These are phyloP conservation scores for Xerocomellus dryophilus DNA, from an alignment of 768 basidiomycete genomes.

Conservation along the genomic window DNA sequence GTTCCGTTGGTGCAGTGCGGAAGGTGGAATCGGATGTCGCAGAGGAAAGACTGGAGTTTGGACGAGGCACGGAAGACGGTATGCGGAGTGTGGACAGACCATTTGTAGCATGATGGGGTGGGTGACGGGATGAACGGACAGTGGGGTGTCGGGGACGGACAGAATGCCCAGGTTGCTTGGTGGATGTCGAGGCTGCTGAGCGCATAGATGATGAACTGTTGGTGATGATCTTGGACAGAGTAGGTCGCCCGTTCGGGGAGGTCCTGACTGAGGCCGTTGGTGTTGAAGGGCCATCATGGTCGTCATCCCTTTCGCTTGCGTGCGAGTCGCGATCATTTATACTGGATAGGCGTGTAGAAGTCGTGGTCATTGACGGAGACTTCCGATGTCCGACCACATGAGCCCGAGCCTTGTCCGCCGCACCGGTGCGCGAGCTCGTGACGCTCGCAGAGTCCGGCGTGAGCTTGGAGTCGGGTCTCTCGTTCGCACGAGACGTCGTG, in stretches of 20 bases:
- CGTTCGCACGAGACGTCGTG: conserved; percentile 26
- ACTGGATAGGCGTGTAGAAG: conserved; percentile 1
- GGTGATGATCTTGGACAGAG: conserved; percentile 27
- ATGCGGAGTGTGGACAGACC: conserved; percentile 31
- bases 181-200: conserved; percentile 15
- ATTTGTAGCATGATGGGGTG: conserved; percentile 16
- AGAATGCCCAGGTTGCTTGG: conserved; percentile 17
- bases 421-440: conserved; percentile 25
- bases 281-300: conserved; percentile 15
- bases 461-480: conserved; percentile 70
- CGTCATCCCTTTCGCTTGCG: conserved; percentile 3
- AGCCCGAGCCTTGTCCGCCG: conserved; percentile 23
- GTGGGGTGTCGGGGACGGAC: conserved; percentile 18
- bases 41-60: conserved; percentile 29
- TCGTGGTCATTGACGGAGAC: conserved; percentile 19
- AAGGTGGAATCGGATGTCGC: conserved; percentile 33
- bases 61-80: conserved; percentile 27
- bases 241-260: conserved; percentile 23
- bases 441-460: conserved; percentile 45
- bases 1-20: conserved; percentile 31
- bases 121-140: conserved; percentile 25
- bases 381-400: conserved; percentile 20
- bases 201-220: conserved; percentile 25
- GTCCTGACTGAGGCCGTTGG: conserved; percentile 12
- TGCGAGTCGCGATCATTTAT: conserved; percentile 1